Percentiles rank a stretch among this genome's conserved stretches.
phyloP scores from a whole-genome alignment of 345 rosid species.

The Viola odorata region DNA sequence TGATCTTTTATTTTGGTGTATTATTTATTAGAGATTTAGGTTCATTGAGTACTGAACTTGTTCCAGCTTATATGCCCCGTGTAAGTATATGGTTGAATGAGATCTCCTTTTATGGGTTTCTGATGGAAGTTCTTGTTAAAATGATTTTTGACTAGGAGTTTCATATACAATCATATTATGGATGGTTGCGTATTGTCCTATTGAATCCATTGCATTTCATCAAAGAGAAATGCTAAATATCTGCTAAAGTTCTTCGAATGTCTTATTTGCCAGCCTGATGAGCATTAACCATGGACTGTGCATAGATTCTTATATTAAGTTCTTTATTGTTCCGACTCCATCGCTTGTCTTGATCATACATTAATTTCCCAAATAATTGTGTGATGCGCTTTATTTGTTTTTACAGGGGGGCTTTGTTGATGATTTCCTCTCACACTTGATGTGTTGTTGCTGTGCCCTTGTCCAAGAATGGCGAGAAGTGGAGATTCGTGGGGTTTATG shows the following conservation, averaged over 20 bases:
- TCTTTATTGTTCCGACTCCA: background rate
- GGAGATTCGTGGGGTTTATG: slow-evolving; percentile 71
- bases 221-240: too few species aligned
- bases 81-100: slow-evolving; percentile 5
- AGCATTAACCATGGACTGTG: too few species aligned
- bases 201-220: background rate
- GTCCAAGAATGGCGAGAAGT: slow-evolving; percentile 98
- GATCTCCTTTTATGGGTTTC: background rate
- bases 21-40: background rate
- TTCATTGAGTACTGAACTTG: background rate
- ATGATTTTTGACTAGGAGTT: background rate
- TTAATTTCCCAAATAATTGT: background rate
- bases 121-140: background rate
- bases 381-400: background rate
- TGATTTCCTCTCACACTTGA: slow-evolving; percentile 90
- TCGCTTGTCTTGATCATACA: background rate
- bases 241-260: too few species aligned
- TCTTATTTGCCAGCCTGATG: too few species aligned
- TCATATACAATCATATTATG: too few species aligned
- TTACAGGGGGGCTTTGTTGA: slow-evolving; percentile 84
- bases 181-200: background rate
- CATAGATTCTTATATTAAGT: background rate
- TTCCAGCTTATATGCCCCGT: background rate
- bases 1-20: background rate
- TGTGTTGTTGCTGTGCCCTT: slow-evolving; percentile 99